These are phyloP conservation scores for Sarocladium kiliense DNA, from an alignment of 2,329 filamentous ascomycete species.

Conservation along the genomic window DNA sequence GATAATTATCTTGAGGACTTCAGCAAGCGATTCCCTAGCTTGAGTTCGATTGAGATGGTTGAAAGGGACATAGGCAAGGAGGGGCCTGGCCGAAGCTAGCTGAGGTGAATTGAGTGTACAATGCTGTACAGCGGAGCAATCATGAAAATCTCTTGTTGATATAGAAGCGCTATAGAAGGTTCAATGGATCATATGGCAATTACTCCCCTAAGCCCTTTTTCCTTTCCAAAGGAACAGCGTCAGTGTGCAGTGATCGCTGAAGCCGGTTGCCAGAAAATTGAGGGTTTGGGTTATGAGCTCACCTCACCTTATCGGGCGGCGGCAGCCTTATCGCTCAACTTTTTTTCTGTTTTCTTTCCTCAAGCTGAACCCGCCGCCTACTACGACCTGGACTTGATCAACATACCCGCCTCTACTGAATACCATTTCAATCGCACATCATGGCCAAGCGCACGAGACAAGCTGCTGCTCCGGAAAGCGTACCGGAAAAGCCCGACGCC, in stretches of 20 bases:
- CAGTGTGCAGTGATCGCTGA: too few species aligned
- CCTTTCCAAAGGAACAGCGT: too few species aligned
- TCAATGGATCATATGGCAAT: background rate
- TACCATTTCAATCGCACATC: constrained; percentile 9
- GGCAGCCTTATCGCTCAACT: background rate
- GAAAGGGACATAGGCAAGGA: background rate
- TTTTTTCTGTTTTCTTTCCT: constrained; percentile 7
- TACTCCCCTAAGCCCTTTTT: background rate
- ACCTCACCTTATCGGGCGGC: background rate
- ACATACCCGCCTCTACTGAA: background rate
- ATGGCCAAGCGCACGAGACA: constrained; percentile 49
- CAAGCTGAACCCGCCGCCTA: background rate
- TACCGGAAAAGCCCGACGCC: constrained; percentile 15
- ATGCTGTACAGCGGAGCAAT: background rate
- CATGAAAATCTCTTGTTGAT: background rate
- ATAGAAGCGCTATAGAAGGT: background rate
- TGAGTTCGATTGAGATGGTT: constrained; percentile 75
- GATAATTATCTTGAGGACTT: constrained; percentile 68
- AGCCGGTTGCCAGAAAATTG: background rate
- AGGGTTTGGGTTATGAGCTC: constrained; percentile 1
- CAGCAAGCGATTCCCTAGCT: constrained; percentile 78
- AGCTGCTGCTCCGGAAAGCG: constrained; percentile 21
- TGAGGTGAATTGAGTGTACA: background rate
- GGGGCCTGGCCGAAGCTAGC: background rate
- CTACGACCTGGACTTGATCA: background rate